phyloP scores from a whole-genome alignment of 2,329 filamentous ascomycete species.

The Fusarium zealandicum region DNA sequence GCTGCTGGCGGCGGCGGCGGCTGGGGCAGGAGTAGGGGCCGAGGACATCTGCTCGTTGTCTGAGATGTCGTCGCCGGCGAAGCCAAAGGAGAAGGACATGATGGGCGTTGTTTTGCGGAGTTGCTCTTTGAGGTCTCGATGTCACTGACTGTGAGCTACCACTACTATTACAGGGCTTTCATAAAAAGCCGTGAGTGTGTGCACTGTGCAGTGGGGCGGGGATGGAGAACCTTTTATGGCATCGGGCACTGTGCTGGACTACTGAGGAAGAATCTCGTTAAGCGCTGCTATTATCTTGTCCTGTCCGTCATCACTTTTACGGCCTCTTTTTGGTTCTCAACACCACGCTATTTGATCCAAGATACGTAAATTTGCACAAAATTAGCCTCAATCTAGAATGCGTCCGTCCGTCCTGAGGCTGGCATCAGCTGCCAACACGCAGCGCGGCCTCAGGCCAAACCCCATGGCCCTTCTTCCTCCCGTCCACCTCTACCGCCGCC shows the following conservation, averaged over 20 bases:
- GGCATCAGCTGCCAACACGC: conserved; percentile 48
- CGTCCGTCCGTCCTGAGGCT: conserved; percentile 40
- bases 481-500: conserved; percentile 85
- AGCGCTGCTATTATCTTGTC: conserved; percentile 19
- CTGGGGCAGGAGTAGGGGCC: conserved; percentile 29
- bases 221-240: conserved; percentile 2
- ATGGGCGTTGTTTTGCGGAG: conserved; percentile 2
- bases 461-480: conserved; percentile 80
- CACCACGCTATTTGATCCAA: neutral
- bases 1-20: conserved; percentile 39
- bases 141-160: neutral
- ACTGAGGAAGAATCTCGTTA: conserved; percentile 21
- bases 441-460: conserved; percentile 47
- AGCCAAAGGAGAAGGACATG: conserved; percentile 67
- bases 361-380: too few relatives aligned
- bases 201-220: conserved; percentile 41
- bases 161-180: neutral
- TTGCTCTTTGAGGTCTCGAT: conserved; percentile 1
- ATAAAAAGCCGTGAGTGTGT: conserved; percentile 35
- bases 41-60: conserved; percentile 47
- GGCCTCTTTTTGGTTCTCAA: conserved; percentile 2
- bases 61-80: conserved; percentile 69
- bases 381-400: conserved; percentile 31
- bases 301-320: conserved; percentile 13
- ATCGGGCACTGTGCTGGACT: conserved; percentile 31